Percentiles rank a stretch among this genome's conserved stretches.
Evolutionary conservation across 345 rosid species (phyloP).

Genomic region (Rhizophora apiculata): DNA sequence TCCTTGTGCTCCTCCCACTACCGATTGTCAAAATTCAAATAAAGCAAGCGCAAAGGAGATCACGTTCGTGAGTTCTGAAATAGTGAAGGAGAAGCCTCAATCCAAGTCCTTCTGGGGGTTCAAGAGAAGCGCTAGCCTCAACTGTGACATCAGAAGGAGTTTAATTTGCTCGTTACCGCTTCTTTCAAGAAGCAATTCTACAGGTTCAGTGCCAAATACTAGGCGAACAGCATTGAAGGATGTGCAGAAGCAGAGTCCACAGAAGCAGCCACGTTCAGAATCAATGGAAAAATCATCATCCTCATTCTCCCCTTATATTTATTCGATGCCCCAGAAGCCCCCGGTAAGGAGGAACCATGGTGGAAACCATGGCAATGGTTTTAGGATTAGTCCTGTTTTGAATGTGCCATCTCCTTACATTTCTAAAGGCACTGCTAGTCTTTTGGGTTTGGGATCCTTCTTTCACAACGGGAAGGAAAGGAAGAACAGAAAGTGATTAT

Average conservation of each 20-base stretch:
- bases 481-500: conserved; percentile 39
- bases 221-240: conserved; percentile 35
- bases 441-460: conserved; percentile 60
- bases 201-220: conserved; percentile 47
- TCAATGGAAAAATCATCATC: conserved; percentile 20
- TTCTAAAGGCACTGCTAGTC: conserved; percentile 41
- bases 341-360: conserved; percentile 38
- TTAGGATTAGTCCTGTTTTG: conserved; percentile 54
- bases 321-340: conserved; percentile 46
- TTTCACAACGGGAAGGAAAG: conserved; percentile 52
- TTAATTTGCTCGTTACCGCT: conserved; percentile 56
- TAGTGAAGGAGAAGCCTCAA: conserved; percentile 31
- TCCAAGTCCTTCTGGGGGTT: conserved; percentile 74
- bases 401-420: conserved; percentile 61
- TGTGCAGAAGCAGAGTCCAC: conserved; percentile 39
- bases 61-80: conserved; percentile 11
- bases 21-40: conserved; percentile 13
- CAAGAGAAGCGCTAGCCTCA: conserved; percentile 70
- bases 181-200: conserved; percentile 63
- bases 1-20: conserved; percentile 25
- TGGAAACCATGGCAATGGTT: conserved; percentile 42
- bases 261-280: conserved; percentile 25
- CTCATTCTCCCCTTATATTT: conserved; percentile 28
- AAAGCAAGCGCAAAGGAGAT: conserved; percentile 22
- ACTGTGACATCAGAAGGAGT: conserved; percentile 51